Percentiles rank a stretch among this genome's conserved stretches.
phyloP scores from a whole-genome alignment of 345 rosid species.

The Lumnitzera racemosa region DNA sequence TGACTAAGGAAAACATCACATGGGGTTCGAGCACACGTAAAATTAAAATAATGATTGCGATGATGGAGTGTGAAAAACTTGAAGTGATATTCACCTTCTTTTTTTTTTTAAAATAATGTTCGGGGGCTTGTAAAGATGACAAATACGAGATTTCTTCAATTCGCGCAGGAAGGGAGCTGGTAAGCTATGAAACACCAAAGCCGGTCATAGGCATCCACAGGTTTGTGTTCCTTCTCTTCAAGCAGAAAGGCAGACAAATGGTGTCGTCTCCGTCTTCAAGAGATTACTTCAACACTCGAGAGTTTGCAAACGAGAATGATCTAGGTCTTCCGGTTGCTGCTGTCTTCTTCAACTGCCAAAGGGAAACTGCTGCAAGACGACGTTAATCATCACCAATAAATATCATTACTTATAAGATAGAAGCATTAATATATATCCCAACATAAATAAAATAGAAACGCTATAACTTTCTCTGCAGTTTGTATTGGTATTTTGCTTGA shows the following conservation, averaged over 20 bases:
- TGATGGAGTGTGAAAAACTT: too few relatives aligned
- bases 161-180: constrained; percentile 56
- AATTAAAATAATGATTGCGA: too few relatives aligned
- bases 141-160: not conserved
- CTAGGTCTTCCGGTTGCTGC: constrained; percentile 84
- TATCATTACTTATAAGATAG: too few relatives aligned
- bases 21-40: too few relatives aligned
- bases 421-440: too few relatives aligned
- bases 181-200: constrained; percentile 83
- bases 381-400: constrained; percentile 27
- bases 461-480: too few relatives aligned
- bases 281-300: constrained; percentile 61
- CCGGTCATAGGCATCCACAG: constrained; percentile 97
- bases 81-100: too few relatives aligned
- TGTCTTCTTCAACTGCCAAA: constrained; percentile 82
- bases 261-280: constrained; percentile 44
- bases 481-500: too few relatives aligned
- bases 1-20: too few relatives aligned
- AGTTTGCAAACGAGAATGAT: constrained; percentile 66
- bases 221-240: constrained; percentile 74
- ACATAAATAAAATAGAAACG: too few relatives aligned
- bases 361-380: constrained; percentile 95
- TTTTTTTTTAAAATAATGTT: too few relatives aligned
- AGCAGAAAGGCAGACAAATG: constrained; percentile 59
- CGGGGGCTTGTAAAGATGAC: too few relatives aligned